Evolutionary conservation across 306 rosid species (phyloP).

Genomic region (Begonia masoniana): DNA sequence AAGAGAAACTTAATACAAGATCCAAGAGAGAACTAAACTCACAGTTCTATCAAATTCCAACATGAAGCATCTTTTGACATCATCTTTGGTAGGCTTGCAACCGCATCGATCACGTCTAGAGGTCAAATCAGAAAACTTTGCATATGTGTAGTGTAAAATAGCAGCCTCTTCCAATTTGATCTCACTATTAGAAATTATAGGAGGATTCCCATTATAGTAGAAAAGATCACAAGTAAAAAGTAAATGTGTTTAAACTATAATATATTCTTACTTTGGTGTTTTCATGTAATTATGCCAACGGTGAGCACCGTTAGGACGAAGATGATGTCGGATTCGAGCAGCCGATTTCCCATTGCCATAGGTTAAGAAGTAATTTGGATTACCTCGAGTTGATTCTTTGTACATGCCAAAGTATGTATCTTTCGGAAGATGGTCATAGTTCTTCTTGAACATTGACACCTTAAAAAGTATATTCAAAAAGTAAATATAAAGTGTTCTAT

Average conservation of each 20-base stretch:
- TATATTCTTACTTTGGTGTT: slow-evolving; percentile 57
- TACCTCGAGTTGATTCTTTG: slow-evolving; percentile 82
- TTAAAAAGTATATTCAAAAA: slow-evolving; percentile 11
- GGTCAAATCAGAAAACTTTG: slow-evolving; percentile 86
- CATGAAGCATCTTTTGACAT: slow-evolving; percentile 99
- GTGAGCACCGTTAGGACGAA: slow-evolving; percentile 97
- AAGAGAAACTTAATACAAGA: neutral
- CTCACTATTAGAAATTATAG: slow-evolving; percentile 43
- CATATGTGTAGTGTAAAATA: slow-evolving; percentile 87
- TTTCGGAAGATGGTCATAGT: slow-evolving; percentile 88
- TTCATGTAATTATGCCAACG: slow-evolving; percentile 99
- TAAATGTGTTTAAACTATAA: slow-evolving; percentile 1
- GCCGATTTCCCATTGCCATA: slow-evolving; percentile 97
- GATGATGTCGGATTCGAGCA: slow-evolving; percentile 86
- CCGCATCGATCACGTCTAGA: slow-evolving; percentile 94
- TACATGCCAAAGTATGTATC: slow-evolving; percentile 93
- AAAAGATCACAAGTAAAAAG: neutral
- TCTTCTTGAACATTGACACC: slow-evolving; percentile 94
- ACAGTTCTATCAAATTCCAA: slow-evolving; percentile 94
- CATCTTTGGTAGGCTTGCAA: slow-evolving; percentile 93
- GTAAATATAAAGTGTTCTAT: neutral
- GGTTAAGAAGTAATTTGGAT: slow-evolving; percentile 92
- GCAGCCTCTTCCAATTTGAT: slow-evolving; percentile 97
- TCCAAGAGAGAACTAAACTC: slow-evolving; percentile 20
- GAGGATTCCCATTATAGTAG: slow-evolving; percentile 10